A percentile compares a stretch with the other conserved stretches of the same genome.
These are phyloP conservation scores for Staphylotrichum tortipilum DNA, from an alignment of 495 filamentous ascomycete species.

Conservation along the genomic window DNA sequence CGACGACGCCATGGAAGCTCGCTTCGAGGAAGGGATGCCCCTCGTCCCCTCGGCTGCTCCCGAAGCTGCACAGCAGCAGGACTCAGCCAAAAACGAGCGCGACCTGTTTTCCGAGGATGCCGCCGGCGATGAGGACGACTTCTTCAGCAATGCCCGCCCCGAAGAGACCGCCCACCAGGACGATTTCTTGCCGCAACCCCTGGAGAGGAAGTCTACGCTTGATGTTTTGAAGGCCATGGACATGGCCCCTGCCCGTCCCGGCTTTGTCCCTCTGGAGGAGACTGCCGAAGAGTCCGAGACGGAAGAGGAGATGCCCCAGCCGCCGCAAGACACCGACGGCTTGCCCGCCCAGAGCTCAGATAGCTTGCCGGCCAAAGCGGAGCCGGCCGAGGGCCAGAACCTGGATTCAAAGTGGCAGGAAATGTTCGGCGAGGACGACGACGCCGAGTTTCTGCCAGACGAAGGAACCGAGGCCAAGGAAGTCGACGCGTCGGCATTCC, in stretches of 20 bases:
- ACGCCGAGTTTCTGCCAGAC: slow-evolving; percentile 50
- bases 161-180: slow-evolving; percentile 9
- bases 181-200: slow-evolving; percentile 15
- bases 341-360: neutral
- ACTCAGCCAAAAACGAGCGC: neutral
- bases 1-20: slow-evolving; percentile 35
- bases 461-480: slow-evolving; percentile 31
- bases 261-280: slow-evolving; percentile 29
- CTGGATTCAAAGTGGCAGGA: slow-evolving; percentile 77
- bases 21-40: slow-evolving; percentile 54
- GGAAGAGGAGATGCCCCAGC: slow-evolving; percentile 8
- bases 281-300: slow-evolving; percentile 19
- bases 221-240: slow-evolving; percentile 41
- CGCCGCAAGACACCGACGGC: neutral
- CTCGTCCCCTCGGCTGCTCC: slow-evolving; percentile 33
- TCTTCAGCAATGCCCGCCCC: slow-evolving; percentile 37
- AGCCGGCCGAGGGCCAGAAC: slow-evolving; percentile 35
- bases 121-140: slow-evolving; percentile 39
- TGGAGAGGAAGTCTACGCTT: slow-evolving; percentile 52
- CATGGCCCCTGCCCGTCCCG: slow-evolving; percentile 15
- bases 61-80: neutral
- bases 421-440: slow-evolving; percentile 71
- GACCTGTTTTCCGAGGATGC: slow-evolving; percentile 35
- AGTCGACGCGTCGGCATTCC: slow-evolving; percentile 47
- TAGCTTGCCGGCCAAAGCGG: slow-evolving; percentile 10